Evolutionary conservation across 1,284 basidiomycete species (phyloP).

Genomic region (Ganoderma lucidum): DNA sequence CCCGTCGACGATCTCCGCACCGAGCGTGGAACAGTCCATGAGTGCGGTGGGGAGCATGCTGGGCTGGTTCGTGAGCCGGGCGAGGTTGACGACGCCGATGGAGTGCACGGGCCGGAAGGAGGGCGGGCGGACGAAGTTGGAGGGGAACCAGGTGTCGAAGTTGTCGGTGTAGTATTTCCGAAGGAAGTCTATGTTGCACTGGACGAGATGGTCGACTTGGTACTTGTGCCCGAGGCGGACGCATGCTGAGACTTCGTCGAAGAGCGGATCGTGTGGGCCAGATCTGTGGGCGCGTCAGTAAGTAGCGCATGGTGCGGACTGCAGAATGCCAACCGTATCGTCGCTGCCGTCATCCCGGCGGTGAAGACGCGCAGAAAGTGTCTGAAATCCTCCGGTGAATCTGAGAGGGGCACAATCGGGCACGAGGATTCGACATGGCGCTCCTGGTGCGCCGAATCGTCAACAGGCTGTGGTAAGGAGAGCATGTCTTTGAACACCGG

Average conservation of each 20-base stretch:
- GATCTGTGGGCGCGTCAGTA: constrained; percentile 13
- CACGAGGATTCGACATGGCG: background rate
- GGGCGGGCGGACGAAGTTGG: constrained; percentile 23
- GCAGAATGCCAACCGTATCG: constrained; percentile 18
- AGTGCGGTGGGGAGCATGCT: constrained; percentile 30
- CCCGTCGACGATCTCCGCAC: constrained; percentile 26
- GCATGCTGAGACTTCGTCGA: constrained; percentile 27
- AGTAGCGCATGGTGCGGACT: too few relatives aligned
- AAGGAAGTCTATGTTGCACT: constrained; percentile 25
- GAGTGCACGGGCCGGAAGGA: constrained; percentile 22
- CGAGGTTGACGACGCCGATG: constrained; percentile 32
- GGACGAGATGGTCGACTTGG: constrained; percentile 27
- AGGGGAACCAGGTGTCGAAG: constrained; percentile 27
- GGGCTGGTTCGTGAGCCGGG: constrained; percentile 19
- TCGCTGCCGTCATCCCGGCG: constrained; percentile 6
- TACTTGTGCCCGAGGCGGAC: constrained; percentile 33
- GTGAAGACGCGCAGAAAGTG: constrained; percentile 27
- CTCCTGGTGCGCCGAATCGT: background rate
- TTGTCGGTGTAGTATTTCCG: constrained; percentile 26
- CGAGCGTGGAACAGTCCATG: constrained; percentile 32
- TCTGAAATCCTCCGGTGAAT: constrained; percentile 29
- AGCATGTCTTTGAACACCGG: constrained; percentile 26
- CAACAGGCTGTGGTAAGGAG: constrained; percentile 17
- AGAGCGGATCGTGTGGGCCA: constrained; percentile 19
- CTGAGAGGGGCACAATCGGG: constrained; percentile 12